Evolutionary conservation across 345 rosid genomes (phyloP).

Genomic region (Eucalyptus caleyi): DNA sequence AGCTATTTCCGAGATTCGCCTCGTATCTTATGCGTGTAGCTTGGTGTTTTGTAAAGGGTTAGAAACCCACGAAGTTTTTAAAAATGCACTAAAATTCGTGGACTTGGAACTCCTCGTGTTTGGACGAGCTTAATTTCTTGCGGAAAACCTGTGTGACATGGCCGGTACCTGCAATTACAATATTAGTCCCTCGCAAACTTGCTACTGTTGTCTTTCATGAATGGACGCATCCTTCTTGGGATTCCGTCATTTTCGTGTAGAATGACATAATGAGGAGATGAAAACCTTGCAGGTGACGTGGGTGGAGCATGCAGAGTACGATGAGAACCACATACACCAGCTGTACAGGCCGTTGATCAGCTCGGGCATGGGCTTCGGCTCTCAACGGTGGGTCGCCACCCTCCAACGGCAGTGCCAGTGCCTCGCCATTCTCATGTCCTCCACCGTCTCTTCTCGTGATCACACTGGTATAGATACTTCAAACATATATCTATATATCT

Average conservation of each 20-base stretch:
- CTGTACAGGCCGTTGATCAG: conserved; percentile 53
- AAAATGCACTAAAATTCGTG: not conserved
- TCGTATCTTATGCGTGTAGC: not conserved
- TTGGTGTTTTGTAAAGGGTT: not conserved
- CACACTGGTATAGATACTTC: conserved; percentile 27
- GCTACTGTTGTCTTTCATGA: not conserved
- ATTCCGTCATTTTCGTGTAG: not conserved
- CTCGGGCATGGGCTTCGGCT: conserved; percentile 84
- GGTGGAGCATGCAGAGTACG: conserved; percentile 96
- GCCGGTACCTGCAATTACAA: not conserved
- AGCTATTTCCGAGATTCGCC: conserved; percentile 17
- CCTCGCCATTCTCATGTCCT: conserved; percentile 86
- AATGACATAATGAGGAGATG: not conserved
- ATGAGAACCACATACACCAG: conserved; percentile 56
- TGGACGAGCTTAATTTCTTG: not conserved
- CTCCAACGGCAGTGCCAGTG: conserved; percentile 94
- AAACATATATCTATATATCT: not conserved
- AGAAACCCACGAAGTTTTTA: not conserved
- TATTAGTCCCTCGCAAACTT: not conserved
- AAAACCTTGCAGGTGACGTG: conserved; percentile 63
- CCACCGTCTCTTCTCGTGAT: conserved; percentile 35
- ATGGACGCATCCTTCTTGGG: not conserved
- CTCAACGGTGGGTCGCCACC: conserved; percentile 87
- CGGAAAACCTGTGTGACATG: not conserved
- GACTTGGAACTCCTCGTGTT: not conserved